A percentile compares a stretch with the other conserved stretches of the same genome.
phyloP scores from a whole-genome alignment of 2,329 filamentous ascomycete species.

The Bipolaris gigantea region DNA sequence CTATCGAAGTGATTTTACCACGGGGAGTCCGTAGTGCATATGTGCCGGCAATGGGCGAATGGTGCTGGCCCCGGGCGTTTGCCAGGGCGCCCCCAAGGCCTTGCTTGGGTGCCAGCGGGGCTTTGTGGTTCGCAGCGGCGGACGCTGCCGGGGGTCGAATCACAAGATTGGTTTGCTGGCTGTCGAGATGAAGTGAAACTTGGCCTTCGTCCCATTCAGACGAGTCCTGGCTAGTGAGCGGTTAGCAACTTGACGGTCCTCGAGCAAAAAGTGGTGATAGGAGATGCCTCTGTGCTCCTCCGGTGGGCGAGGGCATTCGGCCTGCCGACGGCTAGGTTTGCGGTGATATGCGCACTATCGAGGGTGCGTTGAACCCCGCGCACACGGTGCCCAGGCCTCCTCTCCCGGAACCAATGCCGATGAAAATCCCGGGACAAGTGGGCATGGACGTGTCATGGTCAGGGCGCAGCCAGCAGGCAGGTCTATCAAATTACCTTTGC shows the following conservation, averaged over 20 bases:
- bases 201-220: conserved; percentile 36
- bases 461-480: conserved; percentile 1
- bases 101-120: conserved; percentile 44
- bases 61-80: conserved; percentile 37
- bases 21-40: conserved; percentile 43
- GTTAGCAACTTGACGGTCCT: conserved; percentile 26
- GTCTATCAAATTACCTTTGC: conserved; percentile 2
- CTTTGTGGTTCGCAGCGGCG: conserved; percentile 34
- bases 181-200: conserved; percentile 36
- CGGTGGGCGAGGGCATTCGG: background rate
- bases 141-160: conserved; percentile 35
- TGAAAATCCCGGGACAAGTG: conserved; percentile 3
- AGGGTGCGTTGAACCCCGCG: conserved; percentile 20
- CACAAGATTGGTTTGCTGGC: conserved; percentile 30
- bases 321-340: conserved; percentile 17
- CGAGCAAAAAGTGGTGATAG: conserved; percentile 11
- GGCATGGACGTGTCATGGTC: conserved; percentile 11
- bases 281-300: background rate
- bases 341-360: conserved; percentile 22
- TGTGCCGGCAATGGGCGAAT: conserved; percentile 42
- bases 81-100: conserved; percentile 37
- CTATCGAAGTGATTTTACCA: conserved; percentile 47
- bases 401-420: conserved; percentile 11
- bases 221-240: conserved; percentile 31
- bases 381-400: conserved; percentile 10